phyloP scores from a whole-genome alignment of 2,329 filamentous ascomycete species.

The Rhynchosporium graminicola region DNA sequence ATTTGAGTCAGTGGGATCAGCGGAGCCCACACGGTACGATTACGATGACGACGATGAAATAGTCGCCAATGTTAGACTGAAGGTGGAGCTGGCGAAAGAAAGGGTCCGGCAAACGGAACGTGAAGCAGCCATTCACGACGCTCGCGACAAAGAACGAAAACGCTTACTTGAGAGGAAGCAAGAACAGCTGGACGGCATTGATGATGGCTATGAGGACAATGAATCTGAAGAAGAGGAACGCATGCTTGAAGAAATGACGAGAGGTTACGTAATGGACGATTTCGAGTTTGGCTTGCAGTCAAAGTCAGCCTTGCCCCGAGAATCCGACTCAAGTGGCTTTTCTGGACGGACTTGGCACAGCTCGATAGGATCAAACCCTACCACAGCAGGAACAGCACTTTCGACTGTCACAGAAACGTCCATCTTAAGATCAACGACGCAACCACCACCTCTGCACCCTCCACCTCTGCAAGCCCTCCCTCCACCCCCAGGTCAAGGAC shows the following conservation, averaged over 20 bases:
- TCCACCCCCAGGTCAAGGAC: slow-evolving; percentile 46
- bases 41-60: slow-evolving; percentile 48
- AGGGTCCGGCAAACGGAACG: slow-evolving; percentile 71
- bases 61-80: slow-evolving; percentile 59
- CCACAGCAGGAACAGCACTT: slow-evolving; percentile 65
- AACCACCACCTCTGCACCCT: slow-evolving; percentile 29
- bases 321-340: slow-evolving; percentile 79
- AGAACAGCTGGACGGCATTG: slow-evolving; percentile 43
- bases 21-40: slow-evolving; percentile 32
- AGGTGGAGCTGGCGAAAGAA: slow-evolving; percentile 75
- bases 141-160: slow-evolving; percentile 60
- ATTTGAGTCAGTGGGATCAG: slow-evolving; percentile 68
- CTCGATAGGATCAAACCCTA: slow-evolving; percentile 71
- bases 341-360: slow-evolving; percentile 82
- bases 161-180: slow-evolving; percentile 36
- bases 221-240: slow-evolving; percentile 73
- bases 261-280: slow-evolving; percentile 78
- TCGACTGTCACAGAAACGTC: slow-evolving; percentile 69
- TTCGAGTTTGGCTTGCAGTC: slow-evolving; percentile 73
- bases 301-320: slow-evolving; percentile 69
- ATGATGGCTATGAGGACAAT: slow-evolving; percentile 63
- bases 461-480: slow-evolving; percentile 37
- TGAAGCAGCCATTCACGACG: slow-evolving; percentile 63
- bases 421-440: slow-evolving; percentile 31
- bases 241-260: slow-evolving; percentile 84